phyloP scores from a whole-genome alignment of 2,329 filamentous ascomycete species.

The Bipolaris bicolor region DNA sequence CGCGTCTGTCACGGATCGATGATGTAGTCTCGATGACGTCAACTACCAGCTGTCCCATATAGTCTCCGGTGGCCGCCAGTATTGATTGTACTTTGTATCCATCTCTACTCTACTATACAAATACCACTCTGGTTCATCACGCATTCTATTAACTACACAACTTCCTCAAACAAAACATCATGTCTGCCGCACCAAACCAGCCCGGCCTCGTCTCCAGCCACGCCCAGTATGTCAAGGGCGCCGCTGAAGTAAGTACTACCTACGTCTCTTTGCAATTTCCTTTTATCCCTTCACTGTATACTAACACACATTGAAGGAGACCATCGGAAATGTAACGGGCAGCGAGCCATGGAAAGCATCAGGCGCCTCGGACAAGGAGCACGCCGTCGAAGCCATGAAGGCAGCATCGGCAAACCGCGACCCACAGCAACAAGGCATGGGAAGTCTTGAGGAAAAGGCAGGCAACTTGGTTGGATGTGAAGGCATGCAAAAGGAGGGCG shows the following conservation, averaged over 20 bases:
- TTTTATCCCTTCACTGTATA: neutral
- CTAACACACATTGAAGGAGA: constrained; percentile 50
- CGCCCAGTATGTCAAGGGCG: constrained; percentile 72
- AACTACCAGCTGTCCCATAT: constrained; percentile 7
- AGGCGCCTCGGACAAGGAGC: constrained; percentile 68
- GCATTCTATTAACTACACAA: neutral
- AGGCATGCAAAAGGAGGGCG: constrained; percentile 64
- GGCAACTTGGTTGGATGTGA: constrained; percentile 70
- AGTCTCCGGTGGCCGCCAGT: neutral
- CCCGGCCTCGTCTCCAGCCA: constrained; percentile 69
- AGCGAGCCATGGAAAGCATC: constrained; percentile 68
- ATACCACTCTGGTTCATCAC: neutral
- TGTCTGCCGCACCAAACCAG: constrained; percentile 47
- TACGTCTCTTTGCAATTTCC: neutral
- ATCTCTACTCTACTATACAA: neutral
- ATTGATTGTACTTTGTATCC: neutral
- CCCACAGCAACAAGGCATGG: constrained; percentile 60
- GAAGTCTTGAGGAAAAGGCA: constrained; percentile 68
- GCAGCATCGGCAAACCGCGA: constrained; percentile 64
- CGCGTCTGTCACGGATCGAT: constrained; percentile 10
- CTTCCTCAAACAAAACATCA: constrained; percentile 11
- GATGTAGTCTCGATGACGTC: constrained; percentile 17
- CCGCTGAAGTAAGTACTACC: constrained; percentile 61
- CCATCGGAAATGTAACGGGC: constrained; percentile 67
- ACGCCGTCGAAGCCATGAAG: constrained; percentile 68